Conservation (phyloP, 164 flowering plant genomes). For the Magnolia kwangsiensis region DNA sequence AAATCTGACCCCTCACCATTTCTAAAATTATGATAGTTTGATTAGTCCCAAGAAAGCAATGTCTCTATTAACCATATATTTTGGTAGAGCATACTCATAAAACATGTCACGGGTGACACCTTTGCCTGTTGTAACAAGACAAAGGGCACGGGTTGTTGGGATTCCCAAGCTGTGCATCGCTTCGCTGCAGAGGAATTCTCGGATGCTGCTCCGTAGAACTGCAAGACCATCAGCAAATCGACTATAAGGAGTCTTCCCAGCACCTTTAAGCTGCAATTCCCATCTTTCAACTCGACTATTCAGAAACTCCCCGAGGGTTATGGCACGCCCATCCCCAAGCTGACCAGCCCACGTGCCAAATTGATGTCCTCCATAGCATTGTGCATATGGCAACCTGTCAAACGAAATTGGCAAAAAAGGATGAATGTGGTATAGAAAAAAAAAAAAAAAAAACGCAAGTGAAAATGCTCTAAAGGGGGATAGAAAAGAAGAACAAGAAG, state of each 20-base stretch:
- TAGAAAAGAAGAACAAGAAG: neutral
- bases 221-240: slow-evolving; percentile 99
- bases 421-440: neutral
- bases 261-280: slow-evolving; percentile 98
- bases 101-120: slow-evolving; percentile 93
- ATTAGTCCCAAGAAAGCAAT: neutral
- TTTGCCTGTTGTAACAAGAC: slow-evolving; percentile 94
- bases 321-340: slow-evolving; percentile 97
- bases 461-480: neutral
- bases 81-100: slow-evolving; percentile 72
- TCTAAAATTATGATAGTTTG: neutral
- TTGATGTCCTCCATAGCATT: slow-evolving; percentile 99
- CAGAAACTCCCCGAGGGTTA: slow-evolving; percentile 84
- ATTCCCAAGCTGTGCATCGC: slow-evolving; percentile 93
- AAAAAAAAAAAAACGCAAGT: too few species aligned
- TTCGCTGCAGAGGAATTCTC: slow-evolving; percentile 99
- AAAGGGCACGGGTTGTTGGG: slow-evolving; percentile 95
- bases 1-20: neutral
- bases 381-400: slow-evolving; percentile 83
- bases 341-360: slow-evolving; percentile 99
- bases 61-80: neutral
- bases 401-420: neutral
- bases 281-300: slow-evolving; percentile 83
- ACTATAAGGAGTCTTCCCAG: slow-evolving; percentile 98
- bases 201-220: slow-evolving; percentile 91